A percentile compares a stretch with the other conserved stretches of the same genome.
Evolutionary conservation across 345 rosid genomes (phyloP).

Genomic region (Nasturtium officinale): DNA sequence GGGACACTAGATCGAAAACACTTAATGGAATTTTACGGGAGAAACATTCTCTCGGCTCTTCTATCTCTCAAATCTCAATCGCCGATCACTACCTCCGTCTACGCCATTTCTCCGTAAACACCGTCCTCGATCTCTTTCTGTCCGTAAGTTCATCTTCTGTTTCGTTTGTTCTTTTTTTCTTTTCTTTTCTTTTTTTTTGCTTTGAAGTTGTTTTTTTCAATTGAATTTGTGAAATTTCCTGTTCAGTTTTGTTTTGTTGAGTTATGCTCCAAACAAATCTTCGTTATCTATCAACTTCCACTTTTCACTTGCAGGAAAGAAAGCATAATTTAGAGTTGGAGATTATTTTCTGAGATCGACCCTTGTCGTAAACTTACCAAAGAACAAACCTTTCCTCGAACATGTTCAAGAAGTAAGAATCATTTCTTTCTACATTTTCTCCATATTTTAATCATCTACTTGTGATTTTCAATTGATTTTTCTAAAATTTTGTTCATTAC

Average conservation of each 20-base stretch:
- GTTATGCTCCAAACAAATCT: background rate
- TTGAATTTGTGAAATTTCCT: background rate
- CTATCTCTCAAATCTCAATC: slow-evolving; percentile 23
- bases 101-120: background rate
- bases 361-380: slow-evolving; percentile 4
- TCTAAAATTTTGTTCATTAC: background rate
- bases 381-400: slow-evolving; percentile 20
- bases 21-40: background rate
- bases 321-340: slow-evolving; percentile 1
- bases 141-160: slow-evolving; percentile 14
- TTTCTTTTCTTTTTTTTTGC: too few relatives aligned
- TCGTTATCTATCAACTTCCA: background rate
- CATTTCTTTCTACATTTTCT: background rate
- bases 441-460: background rate
- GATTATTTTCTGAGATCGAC: background rate
- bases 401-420: slow-evolving; percentile 44
- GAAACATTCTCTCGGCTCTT: slow-evolving; percentile 5
- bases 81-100: slow-evolving; percentile 22
- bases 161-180: too few relatives aligned
- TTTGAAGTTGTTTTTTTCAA: too few relatives aligned
- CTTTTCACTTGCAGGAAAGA: slow-evolving; percentile 12
- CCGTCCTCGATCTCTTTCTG: background rate
- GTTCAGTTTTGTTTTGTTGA: background rate
- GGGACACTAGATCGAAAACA: slow-evolving; percentile 9
- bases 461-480: background rate